Evolutionary conservation across 2,329 filamentous ascomycete genomes (phyloP).

Genomic region (Colletotrichum echinochloae): DNA sequence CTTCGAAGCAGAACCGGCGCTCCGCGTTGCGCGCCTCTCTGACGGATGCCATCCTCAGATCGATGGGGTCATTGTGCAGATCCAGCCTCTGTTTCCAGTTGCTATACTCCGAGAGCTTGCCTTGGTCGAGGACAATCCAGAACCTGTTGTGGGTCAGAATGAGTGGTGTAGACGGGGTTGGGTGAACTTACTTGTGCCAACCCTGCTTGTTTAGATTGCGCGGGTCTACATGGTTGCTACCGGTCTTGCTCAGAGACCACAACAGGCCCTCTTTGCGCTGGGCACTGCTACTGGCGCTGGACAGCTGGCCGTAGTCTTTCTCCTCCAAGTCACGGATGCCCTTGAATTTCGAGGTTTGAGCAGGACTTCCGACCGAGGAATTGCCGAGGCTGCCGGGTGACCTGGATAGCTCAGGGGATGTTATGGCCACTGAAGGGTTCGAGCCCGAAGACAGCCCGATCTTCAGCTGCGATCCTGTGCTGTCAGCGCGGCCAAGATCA

Average conservation of each 20-base stretch:
- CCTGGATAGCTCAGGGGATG: conserved; percentile 61
- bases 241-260: conserved; percentile 93
- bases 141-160: conserved; percentile 70
- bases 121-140: conserved; percentile 98
- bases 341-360: conserved; percentile 77
- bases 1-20: conserved; percentile 95
- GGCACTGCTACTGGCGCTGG: conserved; percentile 64
- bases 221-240: conserved; percentile 88
- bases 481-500: conserved; percentile 79
- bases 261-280: conserved; percentile 93
- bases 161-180: background rate
- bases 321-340: conserved; percentile 94
- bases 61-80: conserved; percentile 97
- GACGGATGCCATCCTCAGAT: conserved; percentile 95
- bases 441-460: conserved; percentile 61
- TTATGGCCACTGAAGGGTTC: conserved; percentile 47
- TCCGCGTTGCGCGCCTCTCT: conserved; percentile 95
- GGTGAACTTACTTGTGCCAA: conserved; percentile 91
- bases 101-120: conserved; percentile 96
- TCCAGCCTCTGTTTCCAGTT: conserved; percentile 99
- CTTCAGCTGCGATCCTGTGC: conserved; percentile 76
- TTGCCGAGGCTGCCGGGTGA: conserved; percentile 67
- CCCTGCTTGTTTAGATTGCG: conserved; percentile 96
- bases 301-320: conserved; percentile 69
- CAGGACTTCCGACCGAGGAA: conserved; percentile 62